Conservation (phyloP, 257 asterid genomes). For the Hygrophila difformis region DNA sequence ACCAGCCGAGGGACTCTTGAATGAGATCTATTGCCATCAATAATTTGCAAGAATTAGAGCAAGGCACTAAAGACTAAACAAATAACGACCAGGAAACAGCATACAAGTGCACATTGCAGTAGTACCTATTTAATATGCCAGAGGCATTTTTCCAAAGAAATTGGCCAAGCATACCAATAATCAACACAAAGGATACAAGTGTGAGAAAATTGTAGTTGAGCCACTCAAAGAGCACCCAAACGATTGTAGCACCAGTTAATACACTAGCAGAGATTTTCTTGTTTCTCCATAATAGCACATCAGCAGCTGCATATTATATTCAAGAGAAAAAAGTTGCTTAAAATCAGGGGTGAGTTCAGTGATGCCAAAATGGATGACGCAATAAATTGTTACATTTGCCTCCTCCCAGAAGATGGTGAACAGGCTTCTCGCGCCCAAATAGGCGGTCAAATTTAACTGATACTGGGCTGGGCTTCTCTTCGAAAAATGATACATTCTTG, state of each 20-base stretch:
- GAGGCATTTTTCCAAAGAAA: conserved; percentile 63
- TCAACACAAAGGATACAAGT: conserved; percentile 45
- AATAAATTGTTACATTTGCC: conserved; percentile 52
- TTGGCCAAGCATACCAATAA: conserved; percentile 47
- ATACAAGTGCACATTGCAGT: neutral
- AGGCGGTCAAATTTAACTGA: conserved; percentile 38
- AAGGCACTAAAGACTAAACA: conserved; percentile 4
- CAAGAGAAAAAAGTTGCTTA: neutral
- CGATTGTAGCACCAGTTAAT: conserved; percentile 48
- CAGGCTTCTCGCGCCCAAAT: conserved; percentile 80
- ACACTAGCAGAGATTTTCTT: conserved; percentile 73
- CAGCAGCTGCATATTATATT: conserved; percentile 59
- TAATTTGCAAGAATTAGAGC: conserved; percentile 1
- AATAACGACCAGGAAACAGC: conserved; percentile 5
- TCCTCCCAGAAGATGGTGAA: conserved; percentile 75
- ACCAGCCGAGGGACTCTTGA: conserved; percentile 47
- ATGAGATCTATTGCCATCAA: conserved; percentile 33
- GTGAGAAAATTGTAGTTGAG: conserved; percentile 70
- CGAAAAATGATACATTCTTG: conserved; percentile 42
- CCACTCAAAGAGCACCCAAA: conserved; percentile 87
- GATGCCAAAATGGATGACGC: neutral
- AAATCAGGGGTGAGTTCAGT: neutral
- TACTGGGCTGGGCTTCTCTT: conserved; percentile 35
- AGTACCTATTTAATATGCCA: conserved; percentile 36
- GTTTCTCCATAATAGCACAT: conserved; percentile 78